A percentile compares a stretch with the other conserved stretches of the same genome.
Evolutionary conservation across 495 filamentous ascomycete species (phyloP).

Genomic region (Penicillium pulvis): DNA sequence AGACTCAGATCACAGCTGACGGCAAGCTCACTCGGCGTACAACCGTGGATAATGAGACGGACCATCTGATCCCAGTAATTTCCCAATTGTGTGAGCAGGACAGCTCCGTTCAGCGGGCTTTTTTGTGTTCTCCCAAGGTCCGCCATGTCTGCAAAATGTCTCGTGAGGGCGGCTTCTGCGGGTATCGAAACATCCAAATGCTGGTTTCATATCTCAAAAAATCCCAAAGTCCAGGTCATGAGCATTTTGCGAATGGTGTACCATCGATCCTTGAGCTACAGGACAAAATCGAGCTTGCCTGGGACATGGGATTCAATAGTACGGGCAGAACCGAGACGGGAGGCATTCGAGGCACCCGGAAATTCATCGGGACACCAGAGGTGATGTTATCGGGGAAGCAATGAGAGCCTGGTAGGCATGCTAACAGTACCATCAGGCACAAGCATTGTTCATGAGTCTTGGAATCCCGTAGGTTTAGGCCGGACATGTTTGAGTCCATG

Average conservation of each 20-base stretch:
- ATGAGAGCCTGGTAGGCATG: background rate
- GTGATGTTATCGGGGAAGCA: conserved; percentile 41
- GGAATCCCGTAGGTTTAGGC: conserved; percentile 59
- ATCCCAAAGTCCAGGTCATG: conserved; percentile 54
- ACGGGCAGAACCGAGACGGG: conserved; percentile 80
- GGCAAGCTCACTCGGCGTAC: conserved; percentile 48
- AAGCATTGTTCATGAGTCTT: conserved; percentile 73
- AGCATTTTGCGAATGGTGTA: conserved; percentile 60
- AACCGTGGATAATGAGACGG: conserved; percentile 61
- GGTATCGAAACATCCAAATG: conserved; percentile 98
- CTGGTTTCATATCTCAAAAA: conserved; percentile 74
- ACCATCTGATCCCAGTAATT: conserved; percentile 74
- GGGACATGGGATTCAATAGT: conserved; percentile 82
- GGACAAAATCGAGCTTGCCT: conserved; percentile 85
- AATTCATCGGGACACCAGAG: conserved; percentile 95
- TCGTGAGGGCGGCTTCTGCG: conserved; percentile 89
- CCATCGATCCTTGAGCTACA: conserved; percentile 85
- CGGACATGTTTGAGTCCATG: background rate
- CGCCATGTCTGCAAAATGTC: conserved; percentile 81
- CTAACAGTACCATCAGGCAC: conserved; percentile 56
- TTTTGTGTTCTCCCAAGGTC: conserved; percentile 75
- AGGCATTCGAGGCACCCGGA: conserved; percentile 82
- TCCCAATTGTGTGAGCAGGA: conserved; percentile 71
- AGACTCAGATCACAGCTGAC: conserved; percentile 56
- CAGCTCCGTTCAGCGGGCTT: conserved; percentile 63